Base-by-base conservation (phyloP, 1,284 basidiomycete genomes). In the Wolfiporia cocos region DNA sequence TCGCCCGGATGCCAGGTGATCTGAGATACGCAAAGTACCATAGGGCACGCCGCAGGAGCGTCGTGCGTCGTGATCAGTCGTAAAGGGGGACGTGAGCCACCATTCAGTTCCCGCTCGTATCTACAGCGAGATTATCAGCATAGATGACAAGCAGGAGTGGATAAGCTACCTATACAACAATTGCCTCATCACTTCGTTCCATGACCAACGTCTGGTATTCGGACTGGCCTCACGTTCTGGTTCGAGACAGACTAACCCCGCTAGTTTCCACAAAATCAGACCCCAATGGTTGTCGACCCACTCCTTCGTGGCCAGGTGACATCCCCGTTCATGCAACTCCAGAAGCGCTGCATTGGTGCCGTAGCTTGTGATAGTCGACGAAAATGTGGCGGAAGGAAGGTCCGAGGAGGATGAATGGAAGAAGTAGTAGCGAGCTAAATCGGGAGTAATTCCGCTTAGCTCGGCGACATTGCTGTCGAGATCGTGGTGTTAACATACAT, bases 211-310 rank as follows among this genome's bases (percentile, higher is more conserved):
- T 49, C 69, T 75, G 40, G 54, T 63, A 14, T 53, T 51, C 15
- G 71, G 67, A 26, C 71, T 59, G 7, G 56, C 53, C 53, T 86
- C 81, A 31, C 70, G 65, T 20, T 71, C 59, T 1, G 91, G 91
- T 49, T 87, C 77, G 3, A 92, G 70, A 29, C 74, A 71, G 1
- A 82, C 81, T 70, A 91, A 78, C 3, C 87, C 86, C 1, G 92
- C 89, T 9, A 97, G 65, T 63, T 99, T 99, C 96, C 96, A 99
- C 5, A 99, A 70, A 32, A 99, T 81, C 33, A 94, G 64, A 4
- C 67, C 59, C 88, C 92, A 99, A 54, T 97, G 93, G 55, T 97
- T 96, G 29, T 86, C 74, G 1, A 96, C 82, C 95, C 95, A 99
- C 22, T 70, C 59, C 47, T 79, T 69, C 3, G 78, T 82, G 2